Percentiles rank a stretch among this genome's conserved stretches.
Conservation (phyloP, 345 rosid genomes). For the Aurinia saxatilis region DNA sequence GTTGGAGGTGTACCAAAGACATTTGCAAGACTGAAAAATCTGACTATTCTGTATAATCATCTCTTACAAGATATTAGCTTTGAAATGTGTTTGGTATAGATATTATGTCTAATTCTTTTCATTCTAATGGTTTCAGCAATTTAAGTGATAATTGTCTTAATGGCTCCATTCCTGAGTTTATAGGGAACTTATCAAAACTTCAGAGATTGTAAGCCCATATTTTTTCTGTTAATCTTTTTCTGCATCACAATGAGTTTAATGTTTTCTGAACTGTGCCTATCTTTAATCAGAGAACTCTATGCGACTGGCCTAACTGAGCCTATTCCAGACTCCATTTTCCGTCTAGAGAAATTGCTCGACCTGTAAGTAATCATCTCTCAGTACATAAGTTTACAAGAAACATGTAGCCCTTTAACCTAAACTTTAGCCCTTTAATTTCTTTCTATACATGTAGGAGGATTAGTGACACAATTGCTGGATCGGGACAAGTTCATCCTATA, state of each 20-base stretch:
- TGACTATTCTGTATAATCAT: conserved; percentile 35
- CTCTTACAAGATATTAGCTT: neutral
- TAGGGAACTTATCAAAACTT: conserved; percentile 54
- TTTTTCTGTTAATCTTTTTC: neutral
- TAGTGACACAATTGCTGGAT: too few species aligned
- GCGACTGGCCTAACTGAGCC: conserved; percentile 45
- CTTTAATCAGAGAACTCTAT: conserved; percentile 37
- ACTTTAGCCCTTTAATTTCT: too few species aligned
- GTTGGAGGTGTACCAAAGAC: conserved; percentile 38
- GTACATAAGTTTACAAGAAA: too few species aligned
- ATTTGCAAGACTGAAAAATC: conserved; percentile 29
- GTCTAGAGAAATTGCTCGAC: conserved; percentile 22
- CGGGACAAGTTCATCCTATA: too few species aligned
- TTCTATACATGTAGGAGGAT: too few species aligned
- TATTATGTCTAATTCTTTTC: neutral
- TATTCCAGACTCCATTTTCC: conserved; percentile 40
- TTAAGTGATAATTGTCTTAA: conserved; percentile 66
- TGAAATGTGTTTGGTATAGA: neutral
- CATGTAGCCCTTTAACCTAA: too few species aligned
- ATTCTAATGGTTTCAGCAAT: conserved; percentile 45
- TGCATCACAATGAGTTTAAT: neutral
- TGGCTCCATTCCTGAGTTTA: conserved; percentile 59
- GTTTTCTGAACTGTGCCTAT: neutral
- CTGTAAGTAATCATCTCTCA: too few species aligned
- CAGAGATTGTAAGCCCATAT: conserved; percentile 68